Evolutionary conservation across 1,284 basidiomycete species (phyloP), one percentile per base, ranked within the genome.

Genomic region (Abortiporus biennis): DNA sequence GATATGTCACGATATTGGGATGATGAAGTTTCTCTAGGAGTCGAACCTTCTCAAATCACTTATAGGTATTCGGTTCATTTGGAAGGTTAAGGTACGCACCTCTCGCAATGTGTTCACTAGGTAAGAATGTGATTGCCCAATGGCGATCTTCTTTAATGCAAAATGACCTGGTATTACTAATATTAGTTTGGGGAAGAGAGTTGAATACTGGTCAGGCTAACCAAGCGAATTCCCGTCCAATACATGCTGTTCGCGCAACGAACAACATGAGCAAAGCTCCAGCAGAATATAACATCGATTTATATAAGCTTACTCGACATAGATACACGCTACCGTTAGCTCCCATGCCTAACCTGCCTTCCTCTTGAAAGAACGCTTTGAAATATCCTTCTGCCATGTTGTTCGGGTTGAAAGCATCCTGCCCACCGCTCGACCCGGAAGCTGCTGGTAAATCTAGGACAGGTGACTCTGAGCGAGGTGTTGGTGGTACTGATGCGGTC

Each of bases 91-190:
- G 25, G 12, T 12, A 50, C 69, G 38, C 38, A 81, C 85, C 68
- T 94, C 92, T 39, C 80, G 76, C 23, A 95, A 66, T 42, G 89
- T 92, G 38, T 80, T 79, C 32, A 91, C 64, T 2, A 94, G 70
- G 65, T 95, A 94, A 0, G 79, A 69, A 52, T 89, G 85, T 0
- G 88, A 92, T 52, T 90, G 80, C 24, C 93, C 92, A 0, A 97
- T 87, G 0, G 92, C 92, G 25, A 97, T 91, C 61, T 95, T 96
- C 67, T 97, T 97, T 40, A 97, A 88, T 0, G 93, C 93, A 57
- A 92, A 93, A 52, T 80, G 78, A 22, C 84, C 85, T 80, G 43
- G 40, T 55, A 34, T 32, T 58, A 48, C 32, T 35, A 15, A 21
- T 13, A 35, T 29, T 16, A 23, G 27, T 31, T 21, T n/a, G 13